A percentile compares a stretch with the other conserved stretches of the same genome.
These are phyloP conservation scores for Dryadomyces quercus-mongolicae DNA, from an alignment of 2,329 filamentous ascomycete species.

Conservation along the genomic window DNA sequence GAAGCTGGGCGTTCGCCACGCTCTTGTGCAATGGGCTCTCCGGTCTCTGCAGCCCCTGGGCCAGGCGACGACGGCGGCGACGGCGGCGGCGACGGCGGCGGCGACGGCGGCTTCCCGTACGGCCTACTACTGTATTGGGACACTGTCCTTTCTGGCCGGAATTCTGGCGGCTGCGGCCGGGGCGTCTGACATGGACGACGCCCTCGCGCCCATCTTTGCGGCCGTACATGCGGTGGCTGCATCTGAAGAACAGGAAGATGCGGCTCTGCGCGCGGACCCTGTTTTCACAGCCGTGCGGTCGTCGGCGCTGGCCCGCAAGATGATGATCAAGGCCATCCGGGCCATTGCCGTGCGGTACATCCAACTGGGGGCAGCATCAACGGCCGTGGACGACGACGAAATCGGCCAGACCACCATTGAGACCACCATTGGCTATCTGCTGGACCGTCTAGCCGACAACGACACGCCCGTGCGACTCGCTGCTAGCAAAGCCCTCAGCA, in stretches of 20 bases:
- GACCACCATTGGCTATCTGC: slow-evolving; percentile 67
- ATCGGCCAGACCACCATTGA: slow-evolving; percentile 50
- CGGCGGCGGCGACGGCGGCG: slow-evolving; percentile 20
- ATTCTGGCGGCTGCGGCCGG: slow-evolving; percentile 58
- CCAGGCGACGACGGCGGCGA: slow-evolving; percentile 18
- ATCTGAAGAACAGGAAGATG: slow-evolving; percentile 27
- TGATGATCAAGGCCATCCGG: slow-evolving; percentile 73
- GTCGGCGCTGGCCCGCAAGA: slow-evolving; percentile 71
- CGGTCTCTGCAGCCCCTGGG: slow-evolving; percentile 37
- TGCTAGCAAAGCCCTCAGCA: slow-evolving; percentile 83
- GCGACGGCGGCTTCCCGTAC: slow-evolving; percentile 15
- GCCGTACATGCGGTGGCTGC: slow-evolving; percentile 48
- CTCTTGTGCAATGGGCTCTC: slow-evolving; percentile 61
- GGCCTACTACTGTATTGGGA: slow-evolving; percentile 66
- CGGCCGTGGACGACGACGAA: slow-evolving; percentile 44
- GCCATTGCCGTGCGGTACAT: slow-evolving; percentile 46
- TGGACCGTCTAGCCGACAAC: slow-evolving; percentile 69
- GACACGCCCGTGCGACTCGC: slow-evolving; percentile 86
- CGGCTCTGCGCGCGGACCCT: slow-evolving; percentile 14
- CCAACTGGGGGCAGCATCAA: slow-evolving; percentile 41
- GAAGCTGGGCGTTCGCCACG: slow-evolving; percentile 53
- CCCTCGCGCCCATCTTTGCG: slow-evolving; percentile 54
- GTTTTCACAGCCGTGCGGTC: slow-evolving; percentile 45
- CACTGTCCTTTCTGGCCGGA: slow-evolving; percentile 68
- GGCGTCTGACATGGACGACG: slow-evolving; percentile 59